Conservation (phyloP, 441 rosid genomes). For the Jatropha multifida region DNA sequence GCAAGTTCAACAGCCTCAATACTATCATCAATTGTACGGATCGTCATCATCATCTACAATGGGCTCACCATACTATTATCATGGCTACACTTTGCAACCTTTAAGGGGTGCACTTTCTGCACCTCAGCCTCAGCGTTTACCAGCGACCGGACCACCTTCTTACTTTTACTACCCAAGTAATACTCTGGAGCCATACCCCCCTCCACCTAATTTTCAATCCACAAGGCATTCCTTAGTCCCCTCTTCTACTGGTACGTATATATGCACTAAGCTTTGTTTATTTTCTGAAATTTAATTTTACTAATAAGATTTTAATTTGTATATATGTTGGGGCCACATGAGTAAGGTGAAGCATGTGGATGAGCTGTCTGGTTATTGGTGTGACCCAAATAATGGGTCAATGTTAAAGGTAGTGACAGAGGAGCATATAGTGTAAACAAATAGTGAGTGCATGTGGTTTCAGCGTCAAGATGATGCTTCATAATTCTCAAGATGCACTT, state of each 20-base stretch:
- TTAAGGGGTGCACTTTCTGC: slow-evolving; percentile 51
- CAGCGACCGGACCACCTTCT: slow-evolving; percentile 40
- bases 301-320: background rate
- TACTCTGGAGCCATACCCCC: slow-evolving; percentile 24
- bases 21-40: slow-evolving; percentile 66
- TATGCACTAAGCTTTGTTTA: background rate
- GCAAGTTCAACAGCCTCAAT: slow-evolving; percentile 67
- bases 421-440: slow-evolving; percentile 34
- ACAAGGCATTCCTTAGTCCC: slow-evolving; percentile 36
- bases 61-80: slow-evolving; percentile 57
- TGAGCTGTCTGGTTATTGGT: slow-evolving; percentile 58
- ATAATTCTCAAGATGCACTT: slow-evolving; percentile 30
- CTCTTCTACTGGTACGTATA: slow-evolving; percentile 33
- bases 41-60: slow-evolving; percentile 51
- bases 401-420: slow-evolving; percentile 36
- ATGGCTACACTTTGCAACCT: slow-evolving; percentile 55
- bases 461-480: slow-evolving; percentile 31
- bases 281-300: background rate
- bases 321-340: slow-evolving; percentile 30
- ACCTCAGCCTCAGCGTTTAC: slow-evolving; percentile 39
- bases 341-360: slow-evolving; percentile 56
- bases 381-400: slow-evolving; percentile 41
- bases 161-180: slow-evolving; percentile 57
- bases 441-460: slow-evolving; percentile 40
- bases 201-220: slow-evolving; percentile 35